phyloP scores from a whole-genome alignment of 768 basidiomycete genomes.

The Exsudoporus frostii region DNA sequence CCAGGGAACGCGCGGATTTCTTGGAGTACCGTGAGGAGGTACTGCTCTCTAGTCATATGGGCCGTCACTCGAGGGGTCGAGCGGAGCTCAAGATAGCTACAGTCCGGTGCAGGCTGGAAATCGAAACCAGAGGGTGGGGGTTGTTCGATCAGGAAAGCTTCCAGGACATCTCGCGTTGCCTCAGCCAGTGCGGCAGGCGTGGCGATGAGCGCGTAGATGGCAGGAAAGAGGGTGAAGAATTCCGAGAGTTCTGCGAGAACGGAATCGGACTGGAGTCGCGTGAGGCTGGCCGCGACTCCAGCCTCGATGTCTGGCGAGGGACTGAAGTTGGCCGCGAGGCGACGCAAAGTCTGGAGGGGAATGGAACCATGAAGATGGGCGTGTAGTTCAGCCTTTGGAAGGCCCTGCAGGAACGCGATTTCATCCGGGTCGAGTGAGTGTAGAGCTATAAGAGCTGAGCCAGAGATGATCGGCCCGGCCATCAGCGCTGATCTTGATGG shows the following conservation, averaged over 20 bases:
- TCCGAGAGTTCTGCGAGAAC: conserved; percentile 55
- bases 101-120: conserved; percentile 45
- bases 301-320: conserved; percentile 26
- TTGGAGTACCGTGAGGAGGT: conserved; percentile 62
- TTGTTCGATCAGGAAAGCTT: conserved; percentile 47
- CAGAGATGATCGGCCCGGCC: conserved; percentile 12
- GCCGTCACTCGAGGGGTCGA: conserved; percentile 64
- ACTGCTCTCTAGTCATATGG: conserved; percentile 56
- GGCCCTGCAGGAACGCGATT: conserved; percentile 52
- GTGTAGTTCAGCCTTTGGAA: conserved; percentile 84
- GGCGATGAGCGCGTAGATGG: conserved; percentile 75
- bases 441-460: conserved; percentile 48
- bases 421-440: conserved; percentile 49
- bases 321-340: conserved; percentile 49
- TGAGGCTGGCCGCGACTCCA: conserved; percentile 44
- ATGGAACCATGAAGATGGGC: conserved; percentile 87
- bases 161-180: conserved; percentile 65
- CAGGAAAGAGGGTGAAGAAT: conserved; percentile 74
- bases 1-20: conserved; percentile 59
- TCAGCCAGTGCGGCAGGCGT: conserved; percentile 50
- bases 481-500: too few species aligned
- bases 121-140: conserved; percentile 28
- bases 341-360: conserved; percentile 58
- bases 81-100: conserved; percentile 78
- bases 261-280: conserved; percentile 37